Evolutionary conservation across 1,284 basidiomycete genomes (phyloP).

Genomic region (Ustilago tritici): DNA sequence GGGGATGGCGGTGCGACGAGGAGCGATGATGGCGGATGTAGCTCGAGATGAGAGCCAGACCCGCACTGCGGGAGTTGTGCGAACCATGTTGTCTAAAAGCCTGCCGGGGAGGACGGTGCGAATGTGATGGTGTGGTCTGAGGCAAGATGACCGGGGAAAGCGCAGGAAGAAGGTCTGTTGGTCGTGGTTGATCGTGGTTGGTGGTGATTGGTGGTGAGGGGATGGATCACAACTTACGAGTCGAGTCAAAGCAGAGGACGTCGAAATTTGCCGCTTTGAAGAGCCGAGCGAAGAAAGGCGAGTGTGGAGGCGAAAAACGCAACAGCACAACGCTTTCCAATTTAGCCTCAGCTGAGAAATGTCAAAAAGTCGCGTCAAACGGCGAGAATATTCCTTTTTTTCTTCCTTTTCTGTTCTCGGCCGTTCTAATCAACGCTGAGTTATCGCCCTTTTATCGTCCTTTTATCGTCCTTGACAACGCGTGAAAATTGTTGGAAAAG

Average conservation of each 20-base stretch:
- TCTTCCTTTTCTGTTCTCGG: slow-evolving; percentile 15
- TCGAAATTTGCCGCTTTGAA: not conserved
- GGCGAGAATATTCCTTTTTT: slow-evolving; percentile 6
- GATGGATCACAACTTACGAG: too few species aligned
- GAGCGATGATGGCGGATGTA: slow-evolving; percentile 17
- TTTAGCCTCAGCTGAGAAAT: not conserved
- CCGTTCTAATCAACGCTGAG: not conserved
- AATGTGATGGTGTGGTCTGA: not conserved
- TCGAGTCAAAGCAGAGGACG: not conserved
- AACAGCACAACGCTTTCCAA: not conserved
- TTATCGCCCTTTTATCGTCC: too few species aligned
- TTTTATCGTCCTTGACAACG: too few species aligned
- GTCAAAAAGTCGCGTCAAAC: not conserved
- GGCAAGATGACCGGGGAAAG: not conserved
- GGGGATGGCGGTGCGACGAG: slow-evolving; percentile 15
- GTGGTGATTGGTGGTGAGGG: not conserved
- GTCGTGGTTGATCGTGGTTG: not conserved
- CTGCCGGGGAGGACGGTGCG: not conserved
- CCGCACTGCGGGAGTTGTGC: slow-evolving; percentile 12
- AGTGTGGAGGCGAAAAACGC: too few species aligned
- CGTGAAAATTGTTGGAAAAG: too few species aligned
- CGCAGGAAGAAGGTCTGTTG: too few species aligned
- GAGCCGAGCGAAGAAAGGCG: too few species aligned
- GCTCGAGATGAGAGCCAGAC: slow-evolving; percentile 33
- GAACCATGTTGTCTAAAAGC: slow-evolving; percentile 21